Evolutionary conservation across 208 protist genomes (phyloP).

Genomic region (Wallacemonas sp.): DNA sequence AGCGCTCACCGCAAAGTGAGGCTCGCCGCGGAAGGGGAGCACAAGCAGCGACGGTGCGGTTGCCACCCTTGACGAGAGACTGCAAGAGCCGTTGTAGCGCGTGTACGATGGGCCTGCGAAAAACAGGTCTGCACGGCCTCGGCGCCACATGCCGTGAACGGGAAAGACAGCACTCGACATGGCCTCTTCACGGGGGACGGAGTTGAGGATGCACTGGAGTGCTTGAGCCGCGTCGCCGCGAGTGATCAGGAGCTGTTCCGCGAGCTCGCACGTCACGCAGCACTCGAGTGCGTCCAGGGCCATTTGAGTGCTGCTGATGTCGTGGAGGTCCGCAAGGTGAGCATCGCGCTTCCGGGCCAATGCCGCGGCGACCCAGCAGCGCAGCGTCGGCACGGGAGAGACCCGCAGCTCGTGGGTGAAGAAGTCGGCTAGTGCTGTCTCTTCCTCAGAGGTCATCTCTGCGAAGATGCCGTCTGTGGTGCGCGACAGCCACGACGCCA

Average conservation of each 20-base stretch:
- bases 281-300: constrained; percentile 29
- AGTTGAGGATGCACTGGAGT: constrained; percentile 8
- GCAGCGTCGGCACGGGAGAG: constrained; percentile 30
- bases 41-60: constrained; percentile 30
- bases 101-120: constrained; percentile 51
- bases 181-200: constrained; percentile 14
- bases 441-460: constrained; percentile 23
- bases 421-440: constrained; percentile 12
- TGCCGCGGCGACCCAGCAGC: constrained; percentile 40
- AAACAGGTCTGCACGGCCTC: constrained; percentile 50
- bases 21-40: constrained; percentile 40
- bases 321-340: neutral
- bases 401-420: constrained; percentile 32
- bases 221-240: neutral
- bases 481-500: constrained; percentile 1
- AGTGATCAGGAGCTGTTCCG: constrained; percentile 1
- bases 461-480: constrained; percentile 11
- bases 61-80: neutral
- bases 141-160: constrained; percentile 30
- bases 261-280: constrained; percentile 44
- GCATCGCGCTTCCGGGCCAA: constrained; percentile 1
- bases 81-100: constrained; percentile 25
- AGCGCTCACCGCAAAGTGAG: constrained; percentile 43
- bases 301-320: neutral
- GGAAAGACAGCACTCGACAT: constrained; percentile 28